A percentile compares a stretch with the other conserved stretches of the same genome.
These are phyloP conservation scores for Acrocalymma vagum DNA, from an alignment of 2,329 filamentous ascomycete genomes.

Conservation along the genomic window DNA sequence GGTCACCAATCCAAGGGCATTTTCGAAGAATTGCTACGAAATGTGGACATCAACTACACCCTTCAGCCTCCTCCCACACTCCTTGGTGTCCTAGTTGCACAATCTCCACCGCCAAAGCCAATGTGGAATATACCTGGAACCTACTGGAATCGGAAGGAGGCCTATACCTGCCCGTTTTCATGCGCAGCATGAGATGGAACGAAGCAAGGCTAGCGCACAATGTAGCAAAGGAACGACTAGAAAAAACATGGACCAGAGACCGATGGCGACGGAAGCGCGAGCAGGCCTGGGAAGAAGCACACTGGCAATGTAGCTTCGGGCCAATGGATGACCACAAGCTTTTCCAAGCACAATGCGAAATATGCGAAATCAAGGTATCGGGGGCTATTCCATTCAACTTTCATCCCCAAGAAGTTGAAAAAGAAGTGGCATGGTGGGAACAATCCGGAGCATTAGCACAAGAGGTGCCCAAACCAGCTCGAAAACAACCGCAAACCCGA, in stretches of 20 bases:
- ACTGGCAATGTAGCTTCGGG: constrained; percentile 15
- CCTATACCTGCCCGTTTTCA: constrained; percentile 8
- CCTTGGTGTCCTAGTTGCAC: constrained; percentile 28
- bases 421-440: constrained; percentile 35
- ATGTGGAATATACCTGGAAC: constrained; percentile 18
- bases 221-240: constrained; percentile 18
- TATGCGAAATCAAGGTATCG: too few relatives aligned
- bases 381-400: constrained; percentile 11
- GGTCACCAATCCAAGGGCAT: too few relatives aligned
- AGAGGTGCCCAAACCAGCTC: constrained; percentile 7
- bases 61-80: constrained; percentile 23
- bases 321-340: too few relatives aligned
- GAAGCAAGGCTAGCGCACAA: constrained; percentile 25
- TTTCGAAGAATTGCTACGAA: constrained; percentile 19
- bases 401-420: constrained; percentile 9
- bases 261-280: constrained; percentile 32
- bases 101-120: constrained; percentile 18
- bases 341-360: too few relatives aligned
- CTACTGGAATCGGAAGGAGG: constrained; percentile 24
- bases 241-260: constrained; percentile 16
- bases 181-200: constrained; percentile 28
- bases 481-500: background rate
- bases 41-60: constrained; percentile 34
- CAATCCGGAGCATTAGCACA: constrained; percentile 16
- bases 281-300: constrained; percentile 28